phyloP scores from a whole-genome alignment of 2,329 filamentous ascomycete species.

The Neonectria coccinea region DNA sequence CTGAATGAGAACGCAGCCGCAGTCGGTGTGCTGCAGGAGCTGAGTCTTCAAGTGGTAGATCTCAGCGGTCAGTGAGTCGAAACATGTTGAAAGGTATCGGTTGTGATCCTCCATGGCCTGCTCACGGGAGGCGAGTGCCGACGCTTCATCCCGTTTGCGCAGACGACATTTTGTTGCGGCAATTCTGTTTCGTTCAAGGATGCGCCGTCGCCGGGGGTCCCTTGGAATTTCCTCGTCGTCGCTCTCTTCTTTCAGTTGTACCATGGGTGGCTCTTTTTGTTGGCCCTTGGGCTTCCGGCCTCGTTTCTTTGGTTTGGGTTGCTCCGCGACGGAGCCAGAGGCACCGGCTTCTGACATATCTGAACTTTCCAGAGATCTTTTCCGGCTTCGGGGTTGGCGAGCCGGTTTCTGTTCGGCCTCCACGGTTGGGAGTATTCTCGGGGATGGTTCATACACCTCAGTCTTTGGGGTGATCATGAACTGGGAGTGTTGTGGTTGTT shows the following conservation, averaged over 20 bases:
- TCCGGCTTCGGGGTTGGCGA: constrained; percentile 24
- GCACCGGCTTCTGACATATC: constrained; percentile 20
- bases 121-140: constrained; percentile 45
- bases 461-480: constrained; percentile 21
- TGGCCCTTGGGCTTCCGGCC: constrained; percentile 43
- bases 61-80: constrained; percentile 45
- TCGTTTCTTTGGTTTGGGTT: constrained; percentile 41
- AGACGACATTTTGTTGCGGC: constrained; percentile 50
- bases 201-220: constrained; percentile 42
- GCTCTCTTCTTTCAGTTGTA: constrained; percentile 29
- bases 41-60: constrained; percentile 48
- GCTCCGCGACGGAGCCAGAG: background rate
- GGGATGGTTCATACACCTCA: constrained; percentile 14
- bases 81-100: constrained; percentile 44
- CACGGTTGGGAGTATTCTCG: constrained; percentile 25
- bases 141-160: constrained; percentile 48
- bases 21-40: constrained; percentile 47
- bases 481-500: constrained; percentile 14
- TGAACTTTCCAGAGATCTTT: constrained; percentile 29
- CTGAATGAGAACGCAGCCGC: constrained; percentile 48
- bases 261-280: constrained; percentile 27
- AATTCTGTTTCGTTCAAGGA: constrained; percentile 49
- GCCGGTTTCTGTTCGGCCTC: constrained; percentile 30
- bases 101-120: constrained; percentile 48
- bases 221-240: constrained; percentile 41